Conservation (phyloP, 2,329 filamentous ascomycete species). For the Parascedosporium putredinis region DNA sequence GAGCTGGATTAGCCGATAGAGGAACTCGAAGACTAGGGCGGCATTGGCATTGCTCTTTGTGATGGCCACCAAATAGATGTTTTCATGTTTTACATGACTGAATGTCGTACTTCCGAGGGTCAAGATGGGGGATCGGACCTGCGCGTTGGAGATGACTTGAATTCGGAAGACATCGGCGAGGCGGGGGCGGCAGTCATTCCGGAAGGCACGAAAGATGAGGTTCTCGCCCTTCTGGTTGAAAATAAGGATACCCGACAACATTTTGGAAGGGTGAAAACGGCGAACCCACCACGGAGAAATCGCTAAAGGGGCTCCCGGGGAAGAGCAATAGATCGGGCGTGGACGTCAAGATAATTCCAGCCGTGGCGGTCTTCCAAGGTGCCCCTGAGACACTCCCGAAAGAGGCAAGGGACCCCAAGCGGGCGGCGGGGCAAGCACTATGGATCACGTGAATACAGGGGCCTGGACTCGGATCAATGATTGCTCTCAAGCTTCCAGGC, state of each 20-base stretch:
- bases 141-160: conserved; percentile 96
- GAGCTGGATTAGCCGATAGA: conserved; percentile 82
- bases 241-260: conserved; percentile 94
- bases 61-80: conserved; percentile 94
- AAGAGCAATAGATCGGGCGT: not conserved
- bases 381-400: not conserved
- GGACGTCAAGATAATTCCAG: not conserved
- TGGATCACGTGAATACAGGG: not conserved
- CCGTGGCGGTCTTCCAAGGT: not conserved
- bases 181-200: conserved; percentile 93
- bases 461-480: not conserved
- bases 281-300: not conserved
- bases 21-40: conserved; percentile 93
- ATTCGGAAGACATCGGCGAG: conserved; percentile 99
- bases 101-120: conserved; percentile 97
- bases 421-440: not conserved
- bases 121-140: conserved; percentile 93
- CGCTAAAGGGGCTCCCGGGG: not conserved
- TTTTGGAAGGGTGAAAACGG: conserved; percentile 32
- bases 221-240: conserved; percentile 99
- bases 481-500: no score
- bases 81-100: conserved; percentile 98
- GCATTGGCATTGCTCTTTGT: conserved; percentile 99
- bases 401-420: not conserved
- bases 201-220: conserved; percentile 97